Conservation (phyloP, 225 moss, liverwort and hornwort species). For the Physcomitrium patens region DNA sequence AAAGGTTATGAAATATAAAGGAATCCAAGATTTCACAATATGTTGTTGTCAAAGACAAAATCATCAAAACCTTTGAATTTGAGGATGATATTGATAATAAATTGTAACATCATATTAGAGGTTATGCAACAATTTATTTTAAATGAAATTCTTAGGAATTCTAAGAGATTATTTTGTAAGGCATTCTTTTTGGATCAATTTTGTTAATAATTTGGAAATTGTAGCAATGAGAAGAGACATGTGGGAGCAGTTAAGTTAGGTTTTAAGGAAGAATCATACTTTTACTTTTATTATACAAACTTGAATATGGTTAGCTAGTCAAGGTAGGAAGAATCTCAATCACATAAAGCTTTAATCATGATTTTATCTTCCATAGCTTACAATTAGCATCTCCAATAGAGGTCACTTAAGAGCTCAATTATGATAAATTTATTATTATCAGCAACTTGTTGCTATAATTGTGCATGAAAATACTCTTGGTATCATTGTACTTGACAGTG, state of each 20-base stretch:
- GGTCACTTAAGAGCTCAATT: too few species aligned
- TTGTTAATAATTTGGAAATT: constrained; percentile 55
- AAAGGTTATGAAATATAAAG: background rate
- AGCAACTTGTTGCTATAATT: too few species aligned
- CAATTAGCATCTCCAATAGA: too few species aligned
- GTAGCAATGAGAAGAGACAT: constrained; percentile 22
- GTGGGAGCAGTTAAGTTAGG: constrained; percentile 20
- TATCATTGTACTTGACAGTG: too few species aligned
- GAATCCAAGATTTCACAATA: constrained; percentile 27
- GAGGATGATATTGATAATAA: constrained; percentile 21
- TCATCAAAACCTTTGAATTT: constrained; percentile 12
- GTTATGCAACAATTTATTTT: too few species aligned
- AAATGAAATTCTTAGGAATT: constrained; percentile 37
- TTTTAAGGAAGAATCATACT: constrained; percentile 24
- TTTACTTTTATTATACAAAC: too few species aligned
- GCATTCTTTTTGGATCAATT: constrained; percentile 64
- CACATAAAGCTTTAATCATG: too few species aligned
- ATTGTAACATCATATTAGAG: background rate
- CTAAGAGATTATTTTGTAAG: constrained; percentile 48
- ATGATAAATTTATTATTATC: too few species aligned
- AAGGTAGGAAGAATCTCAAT: too few species aligned
- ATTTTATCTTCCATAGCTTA: too few species aligned
- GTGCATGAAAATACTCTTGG: too few species aligned
- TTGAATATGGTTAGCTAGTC: too few species aligned
- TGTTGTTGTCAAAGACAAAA: constrained; percentile 22